Percentiles rank a stretch among this genome's conserved stretches.
Conservation (phyloP, 345 rosid species). For the Euphorbia peplus region DNA sequence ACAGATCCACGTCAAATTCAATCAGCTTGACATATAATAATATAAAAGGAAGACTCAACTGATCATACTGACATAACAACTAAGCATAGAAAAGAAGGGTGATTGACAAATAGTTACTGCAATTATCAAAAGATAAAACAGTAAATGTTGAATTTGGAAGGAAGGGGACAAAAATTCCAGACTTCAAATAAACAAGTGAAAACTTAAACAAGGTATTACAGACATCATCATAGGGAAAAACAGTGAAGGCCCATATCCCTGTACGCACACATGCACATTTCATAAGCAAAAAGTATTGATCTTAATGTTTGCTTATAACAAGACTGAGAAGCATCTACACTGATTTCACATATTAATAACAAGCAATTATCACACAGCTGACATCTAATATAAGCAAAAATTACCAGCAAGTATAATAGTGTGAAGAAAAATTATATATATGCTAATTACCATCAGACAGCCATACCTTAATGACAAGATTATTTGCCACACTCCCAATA, state of each 20-base stretch:
- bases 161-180: background rate
- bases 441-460: background rate
- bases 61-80: background rate
- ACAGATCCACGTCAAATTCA: background rate
- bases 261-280: background rate
- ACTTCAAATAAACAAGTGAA: background rate
- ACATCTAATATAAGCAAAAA: background rate
- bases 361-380: background rate
- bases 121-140: background rate
- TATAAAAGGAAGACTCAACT: background rate
- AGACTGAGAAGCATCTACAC: background rate
- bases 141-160: background rate
- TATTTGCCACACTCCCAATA: constrained; percentile 86
- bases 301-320: background rate
- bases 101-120: background rate
- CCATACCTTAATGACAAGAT: constrained; percentile 77
- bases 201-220: background rate
- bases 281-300: background rate
- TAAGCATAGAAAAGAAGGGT: background rate
- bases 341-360: background rate
- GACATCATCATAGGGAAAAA: background rate
- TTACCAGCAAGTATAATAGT: background rate
- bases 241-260: background rate
- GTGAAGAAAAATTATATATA: background rate
- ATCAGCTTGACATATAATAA: background rate